A percentile compares a stretch with the other conserved stretches of the same genome.
Evolutionary conservation across 306 rosid species (phyloP).

Genomic region (Cucumis melo): DNA sequence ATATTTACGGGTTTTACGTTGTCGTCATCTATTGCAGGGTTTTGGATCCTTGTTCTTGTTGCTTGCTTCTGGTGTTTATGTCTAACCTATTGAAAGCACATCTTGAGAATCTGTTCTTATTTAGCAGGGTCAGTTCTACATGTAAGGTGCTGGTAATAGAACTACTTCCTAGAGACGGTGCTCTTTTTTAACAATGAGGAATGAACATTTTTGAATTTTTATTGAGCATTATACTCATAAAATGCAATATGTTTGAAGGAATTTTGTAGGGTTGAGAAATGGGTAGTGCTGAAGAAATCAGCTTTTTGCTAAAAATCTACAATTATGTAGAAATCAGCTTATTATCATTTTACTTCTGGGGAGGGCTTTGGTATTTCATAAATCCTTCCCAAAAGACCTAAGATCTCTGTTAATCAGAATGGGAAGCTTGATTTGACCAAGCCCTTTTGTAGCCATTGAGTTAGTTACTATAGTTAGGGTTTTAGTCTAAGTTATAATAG

Average conservation of each 20-base stretch:
- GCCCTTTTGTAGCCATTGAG: too few species aligned
- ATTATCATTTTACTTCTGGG: too few species aligned
- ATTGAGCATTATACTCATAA: neutral
- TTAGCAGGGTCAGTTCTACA: conserved; percentile 4
- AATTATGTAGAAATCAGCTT: neutral
- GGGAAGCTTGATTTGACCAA: too few species aligned
- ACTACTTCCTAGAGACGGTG: neutral
- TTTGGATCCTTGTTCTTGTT: conserved; percentile 89
- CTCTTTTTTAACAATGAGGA: neutral
- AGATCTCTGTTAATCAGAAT: too few species aligned
- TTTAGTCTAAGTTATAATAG: too few species aligned
- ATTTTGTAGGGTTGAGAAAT: neutral
- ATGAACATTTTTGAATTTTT: neutral
- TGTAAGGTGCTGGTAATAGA: neutral
- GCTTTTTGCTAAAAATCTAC: neutral
- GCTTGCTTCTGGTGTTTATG: conserved; percentile 85
- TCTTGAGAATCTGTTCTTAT: neutral
- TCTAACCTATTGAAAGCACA: conserved; percentile 25
- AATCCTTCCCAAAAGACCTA: too few species aligned
- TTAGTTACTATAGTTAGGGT: too few species aligned
- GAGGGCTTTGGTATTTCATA: too few species aligned
- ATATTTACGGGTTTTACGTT: neutral
- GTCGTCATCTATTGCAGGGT: conserved; percentile 40
- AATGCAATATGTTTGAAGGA: neutral
- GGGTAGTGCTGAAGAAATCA: neutral